Base-by-base conservation (phyloP, 176 grass and related monocot species). In the Oryza glumipatula region DNA sequence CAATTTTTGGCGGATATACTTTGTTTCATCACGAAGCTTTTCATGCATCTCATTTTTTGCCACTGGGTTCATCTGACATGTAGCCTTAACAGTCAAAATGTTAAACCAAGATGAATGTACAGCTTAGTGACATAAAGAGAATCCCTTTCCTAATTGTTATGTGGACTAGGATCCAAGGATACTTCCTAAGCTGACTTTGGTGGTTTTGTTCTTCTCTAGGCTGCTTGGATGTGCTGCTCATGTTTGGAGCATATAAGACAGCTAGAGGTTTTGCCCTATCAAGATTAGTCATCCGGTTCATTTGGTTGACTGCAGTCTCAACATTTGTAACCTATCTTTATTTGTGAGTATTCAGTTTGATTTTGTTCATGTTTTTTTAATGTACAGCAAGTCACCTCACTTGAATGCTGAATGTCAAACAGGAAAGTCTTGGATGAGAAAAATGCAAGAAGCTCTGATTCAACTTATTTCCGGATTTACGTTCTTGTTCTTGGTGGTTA, bases 241-340 rank as follows among this genome's bases (percentile, higher is more conserved):
- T 92, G 93, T 95, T 94, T 87, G 96, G 91, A 41, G 96, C 96
- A 60, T 98, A 98, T 90, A 94, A 87, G 48, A 90, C 89, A 35
- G 89, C 96, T 8, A 98, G 81, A 92, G 88, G 87, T 77, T 94
- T 98, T 92, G 96, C 96, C 73, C 94, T 98, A 65, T 98, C 91
- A 83, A 88, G 96, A 90, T 68, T 95, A 83, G 61, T 98, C 74
- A 95, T 95, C 47, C 90, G 83, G 64, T 94, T 94, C 71, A 19
- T 95, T 56, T 98, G 93, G 96, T 89, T 95, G 44, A 87, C 89
- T 30, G 77, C 81, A 47, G 74, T 81, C 85, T 94, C 93, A 65
- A 76, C 96, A 92, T 90, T 90, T 85, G 80, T 95, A 47, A 92
- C 94, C 52, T 98, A 94, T 81, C 89, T 98, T 77, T 98, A 98